Evolutionary conservation across 257 asterid genomes (phyloP).

Genomic region (Nemophila menziesii): DNA sequence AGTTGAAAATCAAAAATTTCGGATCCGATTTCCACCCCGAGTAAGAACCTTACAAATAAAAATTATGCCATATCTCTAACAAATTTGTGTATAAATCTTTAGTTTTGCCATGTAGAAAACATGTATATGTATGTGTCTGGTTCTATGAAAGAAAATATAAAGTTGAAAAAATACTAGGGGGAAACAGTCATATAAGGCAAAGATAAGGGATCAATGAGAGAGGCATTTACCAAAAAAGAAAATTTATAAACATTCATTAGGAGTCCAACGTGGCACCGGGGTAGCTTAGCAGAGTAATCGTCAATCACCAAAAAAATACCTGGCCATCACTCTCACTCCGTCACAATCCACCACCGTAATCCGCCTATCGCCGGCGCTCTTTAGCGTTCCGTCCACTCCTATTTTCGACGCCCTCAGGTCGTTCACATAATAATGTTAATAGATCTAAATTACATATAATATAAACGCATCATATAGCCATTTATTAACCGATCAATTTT

Average conservation of each 20-base stretch:
- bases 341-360: background rate
- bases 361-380: slow-evolving; percentile 18
- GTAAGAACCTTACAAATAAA: too few relatives aligned
- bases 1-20: too few relatives aligned
- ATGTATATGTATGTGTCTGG: too few relatives aligned
- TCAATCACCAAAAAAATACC: too few relatives aligned
- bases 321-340: background rate
- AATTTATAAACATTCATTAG: background rate
- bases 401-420: background rate
- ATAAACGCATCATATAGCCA: background rate
- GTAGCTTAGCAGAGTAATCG: background rate
- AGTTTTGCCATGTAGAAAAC: too few relatives aligned
- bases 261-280: too few relatives aligned
- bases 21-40: too few relatives aligned
- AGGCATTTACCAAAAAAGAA: background rate
- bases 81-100: too few relatives aligned
- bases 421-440: background rate
- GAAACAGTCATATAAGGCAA: too few relatives aligned
- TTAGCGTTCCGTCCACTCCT: slow-evolving; percentile 1
- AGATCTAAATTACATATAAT: background rate
- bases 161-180: too few relatives aligned
- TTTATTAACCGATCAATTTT: background rate
- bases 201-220: background rate
- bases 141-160: too few relatives aligned
- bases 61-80: too few relatives aligned